Evolutionary conservation across 176 grass and related monocot species (phyloP), one percentile per base, ranked within the genome.

Genomic region (Zizania latifolia): DNA sequence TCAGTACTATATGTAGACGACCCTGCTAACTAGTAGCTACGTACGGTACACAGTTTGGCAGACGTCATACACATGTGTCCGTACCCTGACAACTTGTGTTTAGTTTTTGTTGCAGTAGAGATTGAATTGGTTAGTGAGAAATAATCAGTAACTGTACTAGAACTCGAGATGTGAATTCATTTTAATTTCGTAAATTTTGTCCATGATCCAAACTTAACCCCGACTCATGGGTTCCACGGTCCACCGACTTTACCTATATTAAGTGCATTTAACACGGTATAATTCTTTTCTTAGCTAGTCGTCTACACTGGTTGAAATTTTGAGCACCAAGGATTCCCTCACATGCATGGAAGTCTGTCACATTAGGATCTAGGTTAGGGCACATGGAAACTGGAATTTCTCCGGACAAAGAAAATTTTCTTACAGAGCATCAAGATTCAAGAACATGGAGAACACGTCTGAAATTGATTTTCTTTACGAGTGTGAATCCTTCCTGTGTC

Each of bases 361-460:
- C 11, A 8, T 27, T 74, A 41, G 35, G 80, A 84, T 77, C 43
- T 76, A 38, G 22, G 24, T 82, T 66, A 82, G 35, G 60, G 60
- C 82, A 84, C 74, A 78, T 78, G 82, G 41, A 14, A 27, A 17
- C 34, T 14, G 35, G 26, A 84, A 84, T 54, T 84, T 71, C 34
- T 64, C 0, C 13, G 53, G 43, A 2, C 5, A 0, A 31, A 26
- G 29, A 4, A 64, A 62, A 77, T 10, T 41, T 62, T 71, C 58
- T 78, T 71, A 27, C 53, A 38, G 50, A 53, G 48, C 55, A 62
- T 54, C 73, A 51, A 29, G 73, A 84, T 51, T 54, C 73, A 51
- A 29, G 73, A 84, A 77, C 81, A 84, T 70, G 81, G 73, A 54
- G 3, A 62, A 53, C 71, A 54, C 66, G 57, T 63, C 74, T 64